Conservation (phyloP, 2,329 filamentous ascomycete species). For the Trichoderma citrinoviride region DNA sequence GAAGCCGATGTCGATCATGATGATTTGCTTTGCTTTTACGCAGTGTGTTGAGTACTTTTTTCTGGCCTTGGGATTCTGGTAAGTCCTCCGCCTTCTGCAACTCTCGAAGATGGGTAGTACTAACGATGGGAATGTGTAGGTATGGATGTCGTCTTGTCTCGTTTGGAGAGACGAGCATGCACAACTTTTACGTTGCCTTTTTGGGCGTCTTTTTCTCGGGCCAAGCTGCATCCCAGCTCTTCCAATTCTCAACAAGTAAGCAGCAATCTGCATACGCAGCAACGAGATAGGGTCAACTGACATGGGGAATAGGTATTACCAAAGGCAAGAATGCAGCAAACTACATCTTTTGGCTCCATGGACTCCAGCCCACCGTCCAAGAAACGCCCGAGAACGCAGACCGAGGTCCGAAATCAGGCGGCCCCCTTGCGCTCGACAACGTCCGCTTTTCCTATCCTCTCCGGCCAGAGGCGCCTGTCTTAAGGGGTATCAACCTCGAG, state of each 20-base stretch:
- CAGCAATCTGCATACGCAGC: background rate
- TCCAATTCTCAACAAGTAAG: constrained; percentile 47
- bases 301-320: constrained; percentile 41
- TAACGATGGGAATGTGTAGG: constrained; percentile 19
- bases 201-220: constrained; percentile 49
- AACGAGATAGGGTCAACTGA: background rate
- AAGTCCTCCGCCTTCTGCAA: background rate
- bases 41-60: constrained; percentile 40
- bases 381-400: constrained; percentile 42
- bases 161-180: constrained; percentile 50
- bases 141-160: constrained; percentile 41
- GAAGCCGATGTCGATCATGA: constrained; percentile 35
- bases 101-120: background rate
- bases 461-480: constrained; percentile 40
- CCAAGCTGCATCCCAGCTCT: constrained; percentile 42
- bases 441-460: constrained; percentile 64
- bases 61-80: constrained; percentile 44
- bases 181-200: constrained; percentile 50
- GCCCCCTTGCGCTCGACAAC: constrained; percentile 47
- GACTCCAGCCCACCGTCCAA: constrained; percentile 41
- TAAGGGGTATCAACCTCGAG: constrained; percentile 43
- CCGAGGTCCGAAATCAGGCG: constrained; percentile 36
- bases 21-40: constrained; percentile 39
- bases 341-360: constrained; percentile 50
- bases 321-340: constrained; percentile 50